These are phyloP conservation scores for Lasiosphaeria hispida DNA, from an alignment of 495 filamentous ascomycete genomes.

Conservation along the genomic window DNA sequence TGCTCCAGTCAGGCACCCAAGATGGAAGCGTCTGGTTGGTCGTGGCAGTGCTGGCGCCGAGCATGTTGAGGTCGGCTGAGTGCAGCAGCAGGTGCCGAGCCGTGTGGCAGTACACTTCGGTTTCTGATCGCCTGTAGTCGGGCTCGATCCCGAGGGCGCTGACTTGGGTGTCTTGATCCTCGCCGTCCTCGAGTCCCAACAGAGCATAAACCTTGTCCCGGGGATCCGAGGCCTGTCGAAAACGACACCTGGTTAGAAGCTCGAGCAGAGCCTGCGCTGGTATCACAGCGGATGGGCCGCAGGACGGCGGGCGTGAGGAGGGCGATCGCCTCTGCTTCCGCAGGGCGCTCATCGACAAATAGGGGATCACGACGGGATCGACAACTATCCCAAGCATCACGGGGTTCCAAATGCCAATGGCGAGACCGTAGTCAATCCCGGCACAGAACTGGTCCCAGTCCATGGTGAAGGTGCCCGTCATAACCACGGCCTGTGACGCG, in stretches of 20 bases:
- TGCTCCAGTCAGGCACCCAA: slow-evolving; percentile 17
- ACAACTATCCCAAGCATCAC: background rate
- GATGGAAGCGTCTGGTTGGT: slow-evolving; percentile 3
- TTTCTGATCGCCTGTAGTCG: background rate
- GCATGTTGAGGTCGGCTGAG: background rate
- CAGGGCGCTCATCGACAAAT: background rate
- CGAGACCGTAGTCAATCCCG: slow-evolving; percentile 1
- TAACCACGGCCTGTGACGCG: background rate
- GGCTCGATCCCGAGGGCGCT: background rate
- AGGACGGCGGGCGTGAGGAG: too few species aligned
- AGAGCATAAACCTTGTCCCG: too few species aligned
- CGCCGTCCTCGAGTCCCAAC: too few species aligned
- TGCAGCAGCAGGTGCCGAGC: background rate
- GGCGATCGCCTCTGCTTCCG: background rate
- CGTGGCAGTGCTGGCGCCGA: background rate
- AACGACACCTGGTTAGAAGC: slow-evolving; percentile 1
- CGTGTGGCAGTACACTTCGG: background rate
- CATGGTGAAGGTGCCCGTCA: background rate
- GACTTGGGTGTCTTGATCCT: too few species aligned
- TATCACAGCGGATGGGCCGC: too few species aligned
- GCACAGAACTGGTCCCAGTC: background rate
- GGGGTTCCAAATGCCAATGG: slow-evolving; percentile 5
- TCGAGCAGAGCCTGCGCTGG: slow-evolving; percentile 9
- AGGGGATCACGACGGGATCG: background rate
- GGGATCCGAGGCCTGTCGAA: too few species aligned